Conservation (phyloP, 805 yeast species). For the Yamadazyma nakazawae region DNA sequence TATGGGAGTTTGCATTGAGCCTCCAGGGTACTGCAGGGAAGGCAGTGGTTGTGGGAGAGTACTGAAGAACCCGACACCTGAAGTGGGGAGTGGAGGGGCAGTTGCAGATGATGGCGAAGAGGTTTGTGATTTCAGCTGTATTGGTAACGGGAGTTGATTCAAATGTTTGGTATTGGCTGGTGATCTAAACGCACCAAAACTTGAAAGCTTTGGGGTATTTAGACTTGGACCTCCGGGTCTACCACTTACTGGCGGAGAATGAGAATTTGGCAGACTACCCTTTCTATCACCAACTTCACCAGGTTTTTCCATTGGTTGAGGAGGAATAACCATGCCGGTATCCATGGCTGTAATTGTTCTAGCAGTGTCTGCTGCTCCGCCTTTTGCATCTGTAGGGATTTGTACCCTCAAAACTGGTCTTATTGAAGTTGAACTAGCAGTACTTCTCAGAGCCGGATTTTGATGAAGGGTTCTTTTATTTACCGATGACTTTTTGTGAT, state of each 20-base stretch:
- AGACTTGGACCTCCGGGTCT: slow-evolving; percentile 11
- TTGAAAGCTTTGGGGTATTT: slow-evolving; percentile 18
- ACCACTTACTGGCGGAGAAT: background rate
- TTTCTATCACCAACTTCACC: background rate
- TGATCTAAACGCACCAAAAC: slow-evolving; percentile 24
- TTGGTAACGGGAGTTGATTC: slow-evolving; percentile 32
- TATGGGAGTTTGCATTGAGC: slow-evolving; percentile 31
- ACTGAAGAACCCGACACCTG: slow-evolving; percentile 22
- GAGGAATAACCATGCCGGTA: slow-evolving; percentile 23
- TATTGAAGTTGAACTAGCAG: slow-evolving; percentile 1
- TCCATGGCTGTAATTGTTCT: slow-evolving; percentile 45
- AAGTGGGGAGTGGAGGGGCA: slow-evolving; percentile 35
- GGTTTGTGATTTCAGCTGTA: slow-evolving; percentile 36
- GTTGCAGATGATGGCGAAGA: slow-evolving; percentile 38
- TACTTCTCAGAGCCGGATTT: background rate
- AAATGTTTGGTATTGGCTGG: slow-evolving; percentile 31
- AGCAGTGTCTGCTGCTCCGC: slow-evolving; percentile 34
- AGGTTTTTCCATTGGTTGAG: background rate
- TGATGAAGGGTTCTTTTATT: slow-evolving; percentile 1
- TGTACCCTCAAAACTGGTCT: slow-evolving; percentile 64
- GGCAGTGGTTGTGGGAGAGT: slow-evolving; percentile 25
- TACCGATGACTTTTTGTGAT: background rate
- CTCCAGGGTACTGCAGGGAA: slow-evolving; percentile 20
- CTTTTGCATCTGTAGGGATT: slow-evolving; percentile 52
- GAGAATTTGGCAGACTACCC: background rate